Conservation (phyloP, 805 yeast genomes). For the Nakazawaea wyomingensis region DNA sequence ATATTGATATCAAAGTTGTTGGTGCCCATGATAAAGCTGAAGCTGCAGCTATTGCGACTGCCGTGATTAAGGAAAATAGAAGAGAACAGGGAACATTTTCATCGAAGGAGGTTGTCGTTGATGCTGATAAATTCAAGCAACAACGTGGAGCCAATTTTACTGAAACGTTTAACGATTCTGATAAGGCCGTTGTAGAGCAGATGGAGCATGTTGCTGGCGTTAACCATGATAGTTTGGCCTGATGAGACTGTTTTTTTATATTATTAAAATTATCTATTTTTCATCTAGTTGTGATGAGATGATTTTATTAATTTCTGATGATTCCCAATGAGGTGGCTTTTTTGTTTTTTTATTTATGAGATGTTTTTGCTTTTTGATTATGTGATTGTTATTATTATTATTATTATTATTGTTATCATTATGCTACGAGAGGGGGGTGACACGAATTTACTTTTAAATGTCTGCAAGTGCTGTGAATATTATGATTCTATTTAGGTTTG, state of each 20-base stretch:
- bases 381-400: no score
- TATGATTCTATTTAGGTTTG: not conserved
- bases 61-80: constrained; percentile 10
- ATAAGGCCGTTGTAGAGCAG: constrained; percentile 11
- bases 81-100: not conserved
- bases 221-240: not conserved
- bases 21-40: constrained; percentile 17
- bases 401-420: no score
- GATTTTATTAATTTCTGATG: not conserved
- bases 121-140: constrained; percentile 12
- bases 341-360: no score
- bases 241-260: not conserved
- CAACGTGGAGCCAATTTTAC: constrained; percentile 4
- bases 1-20: constrained; percentile 12
- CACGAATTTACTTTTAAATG: no score
- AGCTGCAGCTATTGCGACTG: constrained; percentile 15
- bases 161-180: not conserved
- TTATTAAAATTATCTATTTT: not conserved
- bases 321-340: no score
- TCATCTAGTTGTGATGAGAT: not conserved
- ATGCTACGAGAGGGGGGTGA: no score
- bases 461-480: no score
- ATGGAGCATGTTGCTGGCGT: constrained; percentile 10
- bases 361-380: no score
- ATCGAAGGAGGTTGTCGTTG: constrained; percentile 6